Evolutionary conservation across 768 basidiomycete species (phyloP).

Genomic region (Naematelia aurantialba): DNA sequence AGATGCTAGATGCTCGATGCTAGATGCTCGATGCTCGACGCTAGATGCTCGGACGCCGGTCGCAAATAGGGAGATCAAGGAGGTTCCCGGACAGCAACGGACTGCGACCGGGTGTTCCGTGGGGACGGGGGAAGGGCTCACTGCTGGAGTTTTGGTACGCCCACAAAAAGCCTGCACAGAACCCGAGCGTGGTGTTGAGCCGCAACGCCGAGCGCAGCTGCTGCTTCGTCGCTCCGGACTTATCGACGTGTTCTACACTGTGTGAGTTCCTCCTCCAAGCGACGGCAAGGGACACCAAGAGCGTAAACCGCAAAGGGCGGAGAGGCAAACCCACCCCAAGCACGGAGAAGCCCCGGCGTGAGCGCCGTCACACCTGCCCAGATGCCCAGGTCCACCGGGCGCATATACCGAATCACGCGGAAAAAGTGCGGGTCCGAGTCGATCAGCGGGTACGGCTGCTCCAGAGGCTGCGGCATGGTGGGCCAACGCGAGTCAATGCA

Average conservation of each 20-base stretch:
- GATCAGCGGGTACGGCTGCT: slow-evolving; percentile 77
- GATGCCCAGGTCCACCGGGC: slow-evolving; percentile 76
- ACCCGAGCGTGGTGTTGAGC: slow-evolving; percentile 66
- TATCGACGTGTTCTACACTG: slow-evolving; percentile 15
- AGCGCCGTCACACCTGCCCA: slow-evolving; percentile 78
- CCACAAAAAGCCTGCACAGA: slow-evolving; percentile 83
- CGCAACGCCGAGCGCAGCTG: slow-evolving; percentile 48
- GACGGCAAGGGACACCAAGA: neutral
- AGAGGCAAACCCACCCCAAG: slow-evolving; percentile 69
- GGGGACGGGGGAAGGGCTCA: too few relatives aligned
- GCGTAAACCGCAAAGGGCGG: neutral
- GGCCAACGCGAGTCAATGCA: neutral
- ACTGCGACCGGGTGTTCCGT: too few relatives aligned
- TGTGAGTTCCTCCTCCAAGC: neutral
- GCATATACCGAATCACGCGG: slow-evolving; percentile 83
- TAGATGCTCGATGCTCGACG: neutral
- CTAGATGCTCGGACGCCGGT: neutral
- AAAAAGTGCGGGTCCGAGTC: slow-evolving; percentile 86
- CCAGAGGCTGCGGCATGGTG: slow-evolving; percentile 44
- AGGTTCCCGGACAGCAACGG: too few relatives aligned
- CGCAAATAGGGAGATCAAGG: too few relatives aligned
- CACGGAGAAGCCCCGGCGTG: slow-evolving; percentile 73
- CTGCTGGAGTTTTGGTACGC: slow-evolving; percentile 87
- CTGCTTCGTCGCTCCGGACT: slow-evolving; percentile 8
- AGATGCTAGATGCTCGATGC: too few relatives aligned